A percentile compares a stretch with the other conserved stretches of the same genome.
Evolutionary conservation across 257 asterid species (phyloP).

Genomic region (Solanum piurae): DNA sequence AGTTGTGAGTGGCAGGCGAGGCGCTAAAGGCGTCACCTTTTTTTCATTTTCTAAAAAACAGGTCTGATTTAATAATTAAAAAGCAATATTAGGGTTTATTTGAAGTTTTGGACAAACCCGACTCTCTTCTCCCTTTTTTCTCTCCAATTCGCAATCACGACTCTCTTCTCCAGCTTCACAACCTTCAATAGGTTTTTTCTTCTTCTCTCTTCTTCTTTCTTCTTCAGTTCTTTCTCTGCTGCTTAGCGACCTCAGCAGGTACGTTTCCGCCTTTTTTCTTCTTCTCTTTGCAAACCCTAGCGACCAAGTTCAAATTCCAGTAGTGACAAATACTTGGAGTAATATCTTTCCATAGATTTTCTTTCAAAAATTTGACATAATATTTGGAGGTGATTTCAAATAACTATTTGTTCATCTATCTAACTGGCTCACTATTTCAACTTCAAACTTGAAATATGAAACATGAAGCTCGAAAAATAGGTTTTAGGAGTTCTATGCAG

Average conservation of each 20-base stretch:
- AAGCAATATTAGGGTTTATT: background rate
- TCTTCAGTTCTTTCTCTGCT: background rate
- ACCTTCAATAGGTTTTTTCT: background rate
- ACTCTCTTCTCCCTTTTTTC: background rate
- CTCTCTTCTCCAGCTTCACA: background rate
- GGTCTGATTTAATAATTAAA: background rate
- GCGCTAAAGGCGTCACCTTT: background rate
- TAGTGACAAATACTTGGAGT: background rate
- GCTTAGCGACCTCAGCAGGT: background rate
- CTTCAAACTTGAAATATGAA: background rate
- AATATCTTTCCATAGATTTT: background rate
- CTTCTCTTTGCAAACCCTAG: background rate
- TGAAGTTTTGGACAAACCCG: background rate
- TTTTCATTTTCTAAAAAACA: background rate
- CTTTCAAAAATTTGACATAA: background rate
- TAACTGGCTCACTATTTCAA: background rate
- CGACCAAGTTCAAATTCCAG: background rate
- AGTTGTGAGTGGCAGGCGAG: background rate
- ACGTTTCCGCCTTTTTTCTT: background rate
- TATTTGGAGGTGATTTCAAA: background rate
- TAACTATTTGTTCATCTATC: background rate
- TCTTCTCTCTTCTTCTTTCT: background rate
- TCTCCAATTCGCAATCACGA: background rate
- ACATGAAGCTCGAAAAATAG: background rate
- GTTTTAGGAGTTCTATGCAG: background rate